phyloP scores from a whole-genome alignment of 495 filamentous ascomycete genomes.

The Halenospora varia region DNA sequence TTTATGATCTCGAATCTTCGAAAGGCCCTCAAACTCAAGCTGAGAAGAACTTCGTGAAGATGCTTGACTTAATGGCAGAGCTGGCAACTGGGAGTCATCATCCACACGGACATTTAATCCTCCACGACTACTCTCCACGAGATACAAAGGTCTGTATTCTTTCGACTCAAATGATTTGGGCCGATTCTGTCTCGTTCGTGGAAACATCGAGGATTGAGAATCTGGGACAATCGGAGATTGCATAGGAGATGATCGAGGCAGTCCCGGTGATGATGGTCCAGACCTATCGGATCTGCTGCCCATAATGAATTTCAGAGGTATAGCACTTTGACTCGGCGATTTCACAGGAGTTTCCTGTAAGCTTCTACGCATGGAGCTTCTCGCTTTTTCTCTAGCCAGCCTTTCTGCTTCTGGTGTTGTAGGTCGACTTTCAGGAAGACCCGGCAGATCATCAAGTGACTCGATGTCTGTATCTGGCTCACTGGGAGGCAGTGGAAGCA shows the following conservation, averaged over 20 bases:
- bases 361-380: conserved; percentile 12
- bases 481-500: conserved; percentile 51
- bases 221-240: conserved; percentile 30
- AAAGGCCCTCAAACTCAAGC: conserved; percentile 8
- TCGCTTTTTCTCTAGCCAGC: conserved; percentile 6
- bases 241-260: conserved; percentile 32
- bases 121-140: conserved; percentile 39
- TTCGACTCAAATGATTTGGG: conserved; percentile 48
- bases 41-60: conserved; percentile 29
- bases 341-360: conserved; percentile 22
- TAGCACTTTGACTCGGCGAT: conserved; percentile 47
- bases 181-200: conserved; percentile 29
- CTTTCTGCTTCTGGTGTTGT: conserved; percentile 35
- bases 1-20: conserved; percentile 10
- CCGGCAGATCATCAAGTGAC: conserved; percentile 32
- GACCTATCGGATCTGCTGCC: conserved; percentile 40
- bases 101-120: conserved; percentile 7
- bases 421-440: conserved; percentile 48
- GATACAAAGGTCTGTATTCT: conserved; percentile 45
- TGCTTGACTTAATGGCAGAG: conserved; percentile 31
- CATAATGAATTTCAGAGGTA: conserved; percentile 42
- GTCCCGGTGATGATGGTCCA: conserved; percentile 37
- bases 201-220: conserved; percentile 24
- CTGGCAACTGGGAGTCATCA: conserved; percentile 19
- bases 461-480: conserved; percentile 33